Base-by-base conservation (phyloP, 2,329 filamentous ascomycete species). In the Neophaeococcomyces aloes region DNA sequence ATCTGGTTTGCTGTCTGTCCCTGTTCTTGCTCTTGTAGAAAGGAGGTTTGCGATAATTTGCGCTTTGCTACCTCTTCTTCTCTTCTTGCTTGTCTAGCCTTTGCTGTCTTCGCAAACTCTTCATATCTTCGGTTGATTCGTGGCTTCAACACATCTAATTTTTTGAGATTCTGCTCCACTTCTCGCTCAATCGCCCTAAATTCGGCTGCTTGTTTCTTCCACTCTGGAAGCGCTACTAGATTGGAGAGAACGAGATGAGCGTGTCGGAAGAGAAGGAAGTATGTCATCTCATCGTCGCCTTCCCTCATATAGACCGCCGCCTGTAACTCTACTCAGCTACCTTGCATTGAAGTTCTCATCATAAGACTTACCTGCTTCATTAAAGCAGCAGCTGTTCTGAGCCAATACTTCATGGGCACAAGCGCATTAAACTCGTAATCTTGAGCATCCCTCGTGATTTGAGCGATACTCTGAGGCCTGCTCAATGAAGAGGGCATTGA, bases 221-320 rank as follows among this genome's bases (percentile, higher is more conserved):
- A 77, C 44, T 91, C 78, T 1, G 89, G 87, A 55, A 96, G 91
- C 1, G 68, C 73, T 0, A 76, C 72, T 7, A 98, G 70, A 42
- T 82, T 74, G 5, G 86, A 76, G 21, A 94, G 68, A 18, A 94
- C 76, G n/a, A 98, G 78, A 42, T 81, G 74, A 7, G 86, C 86
- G 65, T 94, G 87, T 54, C 91, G 80, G 60, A 91, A 86, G n/a
- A 94, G 76, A 47, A 96, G 78, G 43, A 95, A 75, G 62, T 94
- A 98, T 3, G 89, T 85, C 58, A 91, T 83, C 55, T 87, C 78
- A 51, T 86, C 78, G 63, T 95, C 88, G 56, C 82, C 81, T 63
- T 96, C 89, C 32, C 76, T 75, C 56, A 91, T 75, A 59, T 94
- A 94, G 55, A 89, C 86, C 40, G 78, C 73, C 15, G 86, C 88